phyloP scores from a whole-genome alignment of 495 filamentous ascomycete species.

The Penicillium mononematosum region DNA sequence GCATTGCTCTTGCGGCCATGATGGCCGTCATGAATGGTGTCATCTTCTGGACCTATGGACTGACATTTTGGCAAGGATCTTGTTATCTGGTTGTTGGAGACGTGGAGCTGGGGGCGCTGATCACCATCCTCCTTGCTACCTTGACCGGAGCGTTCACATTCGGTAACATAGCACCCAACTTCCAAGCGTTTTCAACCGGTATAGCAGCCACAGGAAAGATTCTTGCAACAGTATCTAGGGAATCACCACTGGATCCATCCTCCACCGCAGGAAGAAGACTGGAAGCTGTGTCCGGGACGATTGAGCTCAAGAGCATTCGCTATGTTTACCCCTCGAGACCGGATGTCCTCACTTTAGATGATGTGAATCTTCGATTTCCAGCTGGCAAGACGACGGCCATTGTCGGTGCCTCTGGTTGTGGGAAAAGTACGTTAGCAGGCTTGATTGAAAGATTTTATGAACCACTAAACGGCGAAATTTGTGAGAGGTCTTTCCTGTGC shows the following conservation, averaged over 20 bases:
- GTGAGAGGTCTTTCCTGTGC: background rate
- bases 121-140: background rate
- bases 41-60: background rate
- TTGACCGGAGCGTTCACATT: background rate
- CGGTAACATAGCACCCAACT: conserved; percentile 1
- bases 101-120: background rate
- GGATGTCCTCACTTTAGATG: background rate
- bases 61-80: background rate
- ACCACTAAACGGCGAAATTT: background rate
- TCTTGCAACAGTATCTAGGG: background rate
- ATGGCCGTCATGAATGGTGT: background rate
- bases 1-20: background rate
- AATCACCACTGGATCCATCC: background rate
- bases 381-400: background rate
- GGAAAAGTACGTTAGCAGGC: background rate
- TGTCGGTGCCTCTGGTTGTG: background rate
- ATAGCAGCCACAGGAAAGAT: background rate
- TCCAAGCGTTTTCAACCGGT: background rate
- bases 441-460: background rate
- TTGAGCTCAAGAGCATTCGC: background rate
- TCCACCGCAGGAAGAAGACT: background rate
- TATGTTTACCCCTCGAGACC: background rate
- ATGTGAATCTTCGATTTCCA: background rate
- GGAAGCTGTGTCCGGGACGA: background rate
- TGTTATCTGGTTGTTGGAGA: background rate